These are phyloP conservation scores for Fonsecaea pugnacius DNA, from an alignment of 2,329 filamentous ascomycete genomes.

Conservation along the genomic window DNA sequence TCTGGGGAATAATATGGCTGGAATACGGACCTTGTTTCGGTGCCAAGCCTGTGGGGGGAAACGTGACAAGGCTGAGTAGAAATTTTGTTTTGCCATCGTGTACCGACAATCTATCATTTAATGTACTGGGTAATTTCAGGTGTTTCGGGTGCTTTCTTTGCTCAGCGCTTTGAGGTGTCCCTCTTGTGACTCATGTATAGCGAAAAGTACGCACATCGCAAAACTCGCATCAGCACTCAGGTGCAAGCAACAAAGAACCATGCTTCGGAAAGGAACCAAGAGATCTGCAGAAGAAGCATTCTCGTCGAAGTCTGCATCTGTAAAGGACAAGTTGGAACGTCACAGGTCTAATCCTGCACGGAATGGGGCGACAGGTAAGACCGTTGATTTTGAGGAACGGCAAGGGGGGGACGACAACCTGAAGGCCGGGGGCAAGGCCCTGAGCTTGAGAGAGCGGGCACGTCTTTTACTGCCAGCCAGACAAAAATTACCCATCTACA, in stretches of 20 bases:
- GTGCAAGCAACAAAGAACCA: background rate
- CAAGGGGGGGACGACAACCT: background rate
- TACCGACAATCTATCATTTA: background rate
- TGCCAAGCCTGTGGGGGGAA: background rate
- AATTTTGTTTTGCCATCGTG: constrained; percentile 1
- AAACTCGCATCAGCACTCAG: background rate
- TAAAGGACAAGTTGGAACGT: background rate
- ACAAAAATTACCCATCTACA: constrained; percentile 79
- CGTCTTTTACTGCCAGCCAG: constrained; percentile 57
- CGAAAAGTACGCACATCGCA: background rate
- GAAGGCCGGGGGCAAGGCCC: background rate
- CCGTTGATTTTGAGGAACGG: constrained; percentile 13
- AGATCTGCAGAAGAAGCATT: constrained; percentile 2
- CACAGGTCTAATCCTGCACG: background rate
- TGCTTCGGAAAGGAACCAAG: constrained; percentile 1
- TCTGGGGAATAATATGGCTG: background rate
- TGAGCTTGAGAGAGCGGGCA: constrained; percentile 49
- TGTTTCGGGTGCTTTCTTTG: background rate
- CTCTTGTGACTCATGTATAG: background rate
- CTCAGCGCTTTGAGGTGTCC: background rate
- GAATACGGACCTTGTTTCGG: background rate
- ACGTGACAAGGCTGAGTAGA: background rate
- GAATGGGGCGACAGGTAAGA: background rate
- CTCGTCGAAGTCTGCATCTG: background rate
- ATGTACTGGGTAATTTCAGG: background rate